Evolutionary conservation across 768 basidiomycete genomes (phyloP), one percentile per base, ranked within the genome.

Genomic region (Russula olivacea): DNA sequence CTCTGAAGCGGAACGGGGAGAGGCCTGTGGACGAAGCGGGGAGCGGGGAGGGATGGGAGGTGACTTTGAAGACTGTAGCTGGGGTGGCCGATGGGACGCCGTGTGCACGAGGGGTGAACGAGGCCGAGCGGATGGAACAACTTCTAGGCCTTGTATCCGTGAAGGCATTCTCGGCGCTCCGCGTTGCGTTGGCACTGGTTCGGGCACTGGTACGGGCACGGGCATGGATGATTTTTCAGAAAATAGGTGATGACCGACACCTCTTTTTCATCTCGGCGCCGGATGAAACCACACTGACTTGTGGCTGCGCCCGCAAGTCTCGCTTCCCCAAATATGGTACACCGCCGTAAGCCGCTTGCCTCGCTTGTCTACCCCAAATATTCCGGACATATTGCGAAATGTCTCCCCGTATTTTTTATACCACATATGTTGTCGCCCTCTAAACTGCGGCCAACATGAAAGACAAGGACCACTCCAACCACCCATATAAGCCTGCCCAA

Each of bases 31-130:
- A 61, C 72, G 68, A 55, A 72, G 68, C 43, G 73, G 72, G 11
- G 72, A 73, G 55, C 72, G 72, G 41, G 67, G 61, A 28, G 72
- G 72, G 10, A 72, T 61, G 53, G 73, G 73, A 47, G 71, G 71
- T 47, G 66, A 66, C 45, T 58, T 66, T 59, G 60, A 55, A 59
- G 58, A 30, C 11, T 36, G 0, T n/a, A 47, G 45, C 10, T n/a
- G 45, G 21, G 45, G 58, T 59, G 61, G 58, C 47, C 66, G 63
- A 55, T 45, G 68, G 55, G 71, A 64, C 61, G 40, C 19, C 58
- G 63, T 64, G 55, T 61, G 53, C 74, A 74, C 72, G 72, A 71
- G 73, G 73, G 68, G 57, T 66, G 74, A 74, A 71, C 69, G 73
- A 74, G 74, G 73, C 68, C 58, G 69, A 54, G 55, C 64, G 60